Evolutionary conservation across 2,329 filamentous ascomycete genomes (phyloP), one percentile per base, ranked within the genome.

Genomic region (Penicillium verrucosum): DNA sequence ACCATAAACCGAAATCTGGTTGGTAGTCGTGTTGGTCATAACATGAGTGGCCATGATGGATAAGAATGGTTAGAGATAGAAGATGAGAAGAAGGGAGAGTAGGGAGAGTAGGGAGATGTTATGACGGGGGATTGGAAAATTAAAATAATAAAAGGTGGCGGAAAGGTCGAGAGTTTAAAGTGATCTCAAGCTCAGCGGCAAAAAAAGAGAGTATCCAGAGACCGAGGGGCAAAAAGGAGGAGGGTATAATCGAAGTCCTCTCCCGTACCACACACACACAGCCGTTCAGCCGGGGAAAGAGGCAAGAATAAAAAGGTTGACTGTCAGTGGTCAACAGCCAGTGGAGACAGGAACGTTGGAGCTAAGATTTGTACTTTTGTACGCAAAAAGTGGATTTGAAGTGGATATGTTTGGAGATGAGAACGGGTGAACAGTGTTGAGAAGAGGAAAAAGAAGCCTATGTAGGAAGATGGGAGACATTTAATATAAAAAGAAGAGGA

Each of bases 1-100:
- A 56, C 49, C 49, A 34, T 52, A 52, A 14, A 52, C 40, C 18
- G 49, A 34, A 12, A 46, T 46, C 14, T 46, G 44, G 47, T 51
- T 45, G 30, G 30, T 45, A 27, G 75, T 67, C 2, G 79, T 79
- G 60, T 73, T 76, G 29, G 70, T 71, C 51, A 71, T 53, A 50
- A 71, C 67, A 59, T 70, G 68, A 59, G 70, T 72, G 18, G 70
- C 68, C 70, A 72, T 72, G 34, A 41, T 59, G 59, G 59, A 32
- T 51, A 30, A 16, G 27, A 18, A 29, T n/a, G 36, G 40, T 30
- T n/a, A n/a, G n/a, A 11, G 10, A 10, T 30, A 30, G 29, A 37
- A 36, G 5, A 14, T 37, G 9, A n/a, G 18, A 38, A 18, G 9
- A 18, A n/a, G 36, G 7, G 4, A 34, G 21, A 18, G 18, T 18